Evolutionary conservation across 495 filamentous ascomycete species (phyloP), one percentile per base, ranked within the genome.

Genomic region (Filosporella fistucella): DNA sequence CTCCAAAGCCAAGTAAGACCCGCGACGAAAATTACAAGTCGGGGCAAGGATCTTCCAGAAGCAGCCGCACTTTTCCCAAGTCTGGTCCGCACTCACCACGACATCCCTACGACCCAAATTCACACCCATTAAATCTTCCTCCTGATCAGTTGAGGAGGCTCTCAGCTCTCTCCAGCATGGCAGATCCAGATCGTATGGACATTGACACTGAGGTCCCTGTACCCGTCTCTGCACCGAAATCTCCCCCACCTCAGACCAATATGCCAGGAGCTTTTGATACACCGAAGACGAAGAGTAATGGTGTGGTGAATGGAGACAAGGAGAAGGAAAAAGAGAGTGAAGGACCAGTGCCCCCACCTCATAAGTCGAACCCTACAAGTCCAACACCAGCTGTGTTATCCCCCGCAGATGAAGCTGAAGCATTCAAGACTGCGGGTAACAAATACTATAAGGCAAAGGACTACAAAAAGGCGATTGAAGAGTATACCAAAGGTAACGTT

Each of bases 391-490:
- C 63, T 10, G 71, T 68, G 14, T 67, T 65, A 12, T 34, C 58
- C 16, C 68, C 75, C 45, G 67, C 75, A 16, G 75, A 85, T 34
- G 85, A 95, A 56, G 88, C 90, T 4, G 93, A 97, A 63, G 76
- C 77, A 16, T 94, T 83, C 76, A 98, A 98, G 70, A 76, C 88
- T 55, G 80, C 86, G 21, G 93, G 93, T 24, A 98, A 98, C 70
- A 94, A 91, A 58, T 91, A 86, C 60, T 98, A 95, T 75, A 96
- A 96, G 71, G 83, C 86, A 47, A 84, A 82, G 57, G 84, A 96
- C 54, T 98, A 90, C 62, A 67, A 70, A 30, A 81, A 82, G 55
- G 91, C 94, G 17, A 86, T 96, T 59, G 78, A 86, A 52, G 88
- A 95, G 62, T 98, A 97, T 62, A 90, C 85, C 42, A 96, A 95